Conservation (phyloP, 2,329 filamentous ascomycete species). For the Colletotrichum sp. region DNA sequence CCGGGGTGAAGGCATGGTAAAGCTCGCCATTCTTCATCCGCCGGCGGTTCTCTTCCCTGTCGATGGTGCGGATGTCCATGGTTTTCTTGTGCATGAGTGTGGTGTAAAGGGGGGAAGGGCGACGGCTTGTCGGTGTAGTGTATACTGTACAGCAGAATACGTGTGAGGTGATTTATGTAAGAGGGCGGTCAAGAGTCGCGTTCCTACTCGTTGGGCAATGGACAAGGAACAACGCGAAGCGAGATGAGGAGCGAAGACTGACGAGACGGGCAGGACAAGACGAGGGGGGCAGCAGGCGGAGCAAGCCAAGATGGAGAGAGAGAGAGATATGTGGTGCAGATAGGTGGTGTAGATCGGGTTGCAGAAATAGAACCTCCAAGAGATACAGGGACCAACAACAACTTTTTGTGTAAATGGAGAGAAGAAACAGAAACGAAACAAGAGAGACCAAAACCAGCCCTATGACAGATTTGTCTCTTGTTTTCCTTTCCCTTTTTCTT, state of each 20-base stretch:
- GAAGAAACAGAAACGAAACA: not conserved
- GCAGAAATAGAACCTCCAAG: not conserved
- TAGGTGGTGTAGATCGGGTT: not conserved
- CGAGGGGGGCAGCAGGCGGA: not conserved
- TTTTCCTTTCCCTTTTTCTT: not conserved
- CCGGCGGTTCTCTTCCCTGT: constrained; percentile 51
- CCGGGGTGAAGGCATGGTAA: constrained; percentile 75
- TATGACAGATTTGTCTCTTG: not conserved
- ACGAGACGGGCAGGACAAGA: not conserved
- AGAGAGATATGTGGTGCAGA: not conserved
- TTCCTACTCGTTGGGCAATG: not conserved
- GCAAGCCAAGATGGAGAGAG: not conserved
- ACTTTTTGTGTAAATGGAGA: not conserved
- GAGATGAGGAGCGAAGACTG: not conserved
- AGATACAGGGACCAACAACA: not conserved
- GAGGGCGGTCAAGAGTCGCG: not conserved
- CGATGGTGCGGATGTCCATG: constrained; percentile 30
- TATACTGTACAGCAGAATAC: not conserved
- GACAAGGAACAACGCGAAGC: not conserved
- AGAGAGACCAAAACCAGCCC: not conserved
- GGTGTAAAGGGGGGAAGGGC: not conserved
- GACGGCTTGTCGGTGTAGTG: not conserved
- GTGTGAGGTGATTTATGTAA: not conserved
- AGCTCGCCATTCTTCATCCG: constrained; percentile 73
- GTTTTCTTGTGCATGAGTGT: not conserved